Conservation (phyloP, 495 filamentous ascomycete genomes). For the Aspergillus nanangensis region DNA sequence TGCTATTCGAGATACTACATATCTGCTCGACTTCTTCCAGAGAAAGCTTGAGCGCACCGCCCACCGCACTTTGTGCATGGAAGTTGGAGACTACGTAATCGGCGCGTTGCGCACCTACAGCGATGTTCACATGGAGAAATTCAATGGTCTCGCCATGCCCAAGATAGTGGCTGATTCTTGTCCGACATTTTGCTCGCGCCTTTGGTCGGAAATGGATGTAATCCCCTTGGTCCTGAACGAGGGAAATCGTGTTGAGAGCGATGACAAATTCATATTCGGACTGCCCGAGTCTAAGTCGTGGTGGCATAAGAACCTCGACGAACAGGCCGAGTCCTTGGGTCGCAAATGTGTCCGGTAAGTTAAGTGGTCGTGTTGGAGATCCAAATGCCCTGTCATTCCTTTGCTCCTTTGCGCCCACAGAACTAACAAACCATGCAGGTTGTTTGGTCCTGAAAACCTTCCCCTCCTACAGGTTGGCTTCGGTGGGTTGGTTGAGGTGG, state of each 20-base stretch:
- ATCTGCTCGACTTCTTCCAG: constrained; percentile 72
- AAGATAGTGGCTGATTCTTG: constrained; percentile 42
- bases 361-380: too few species aligned
- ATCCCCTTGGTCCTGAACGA: constrained; percentile 57
- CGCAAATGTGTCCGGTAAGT: constrained; percentile 71
- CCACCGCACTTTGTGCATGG: constrained; percentile 21
- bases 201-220: constrained; percentile 78
- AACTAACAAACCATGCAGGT: constrained; percentile 37
- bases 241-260: constrained; percentile 16
- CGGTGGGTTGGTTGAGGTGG: constrained; percentile 70
- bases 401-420: too few species aligned
- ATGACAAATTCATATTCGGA: constrained; percentile 10
- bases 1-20: constrained; percentile 72
- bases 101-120: constrained; percentile 51
- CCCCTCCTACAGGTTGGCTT: constrained; percentile 74
- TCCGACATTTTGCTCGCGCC: constrained; percentile 59
- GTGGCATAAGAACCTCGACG: constrained; percentile 61
- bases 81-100: constrained; percentile 53
- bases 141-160: constrained; percentile 52
- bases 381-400: not conserved
- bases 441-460: constrained; percentile 71
- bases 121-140: constrained; percentile 60
- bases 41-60: constrained; percentile 34
- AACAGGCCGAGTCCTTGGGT: constrained; percentile 83
- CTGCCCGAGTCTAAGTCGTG: constrained; percentile 18